These are phyloP conservation scores for Phlegmacium glaucopus DNA, from an alignment of 768 basidiomycete species.

Conservation along the genomic window DNA sequence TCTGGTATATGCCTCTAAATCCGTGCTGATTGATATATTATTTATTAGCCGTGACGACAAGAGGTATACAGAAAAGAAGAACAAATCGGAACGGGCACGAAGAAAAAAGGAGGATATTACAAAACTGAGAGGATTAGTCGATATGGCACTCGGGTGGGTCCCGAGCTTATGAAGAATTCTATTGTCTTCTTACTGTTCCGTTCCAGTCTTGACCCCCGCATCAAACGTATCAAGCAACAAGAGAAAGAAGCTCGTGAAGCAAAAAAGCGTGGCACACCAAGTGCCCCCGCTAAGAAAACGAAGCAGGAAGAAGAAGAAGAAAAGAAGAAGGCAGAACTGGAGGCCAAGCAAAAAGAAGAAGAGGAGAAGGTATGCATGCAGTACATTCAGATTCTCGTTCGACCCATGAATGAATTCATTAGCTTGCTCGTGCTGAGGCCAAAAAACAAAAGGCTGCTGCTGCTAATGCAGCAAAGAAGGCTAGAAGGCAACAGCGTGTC, in stretches of 20 bases:
- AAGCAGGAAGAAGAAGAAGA: conserved; percentile 76
- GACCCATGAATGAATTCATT: not conserved
- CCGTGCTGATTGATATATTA: not conserved
- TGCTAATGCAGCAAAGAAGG: conserved; percentile 91
- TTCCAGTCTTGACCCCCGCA: conserved; percentile 77
- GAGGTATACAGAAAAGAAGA: conserved; percentile 99
- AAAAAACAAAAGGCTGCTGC: conserved; percentile 85
- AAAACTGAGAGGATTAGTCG: conserved; percentile 82
- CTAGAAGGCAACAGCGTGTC: conserved; percentile 60
- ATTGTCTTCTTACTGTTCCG: not conserved
- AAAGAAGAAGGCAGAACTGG: conserved; percentile 67
- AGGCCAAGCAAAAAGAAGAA: conserved; percentile 76
- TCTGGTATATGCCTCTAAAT: not conserved
- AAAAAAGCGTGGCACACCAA: conserved; percentile 64
- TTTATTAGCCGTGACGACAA: conserved; percentile 88
- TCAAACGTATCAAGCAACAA: conserved; percentile 94
- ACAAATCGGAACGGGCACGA: conserved; percentile 93
- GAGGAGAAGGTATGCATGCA: conserved; percentile 64
- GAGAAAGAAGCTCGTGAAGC: conserved; percentile 94
- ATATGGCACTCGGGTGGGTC: conserved; percentile 62
- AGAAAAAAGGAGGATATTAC: conserved; percentile 98
- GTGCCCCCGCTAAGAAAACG: conserved; percentile 59
- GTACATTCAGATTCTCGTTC: too few species aligned
- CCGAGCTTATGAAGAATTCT: too few species aligned
- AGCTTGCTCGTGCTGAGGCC: conserved; percentile 65